A percentile compares a stretch with the other conserved stretches of the same genome.
Conservation (phyloP, 441 rosid species). For the Sinapis alba region DNA sequence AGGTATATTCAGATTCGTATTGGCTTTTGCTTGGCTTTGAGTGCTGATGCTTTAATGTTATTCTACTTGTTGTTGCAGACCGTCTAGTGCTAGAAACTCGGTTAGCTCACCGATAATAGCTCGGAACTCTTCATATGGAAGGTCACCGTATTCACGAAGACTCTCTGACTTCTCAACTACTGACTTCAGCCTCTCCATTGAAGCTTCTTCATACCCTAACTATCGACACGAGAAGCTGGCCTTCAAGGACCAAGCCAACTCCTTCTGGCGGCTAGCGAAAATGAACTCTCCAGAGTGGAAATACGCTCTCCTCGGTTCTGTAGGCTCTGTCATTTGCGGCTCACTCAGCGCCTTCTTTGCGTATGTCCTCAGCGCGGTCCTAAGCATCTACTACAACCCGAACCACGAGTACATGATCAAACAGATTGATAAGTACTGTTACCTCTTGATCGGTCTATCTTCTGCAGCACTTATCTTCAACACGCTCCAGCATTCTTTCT, state of each 20-base stretch:
- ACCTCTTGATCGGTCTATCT: conserved; percentile 86
- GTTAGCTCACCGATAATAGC: conserved; percentile 98
- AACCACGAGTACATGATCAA: conserved; percentile 78
- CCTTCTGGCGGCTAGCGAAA: conserved; percentile 92
- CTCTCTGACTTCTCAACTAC: conserved; percentile 98
- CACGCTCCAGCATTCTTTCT: conserved; percentile 92
- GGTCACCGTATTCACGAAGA: conserved; percentile 96
- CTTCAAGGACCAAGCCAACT: conserved; percentile 91
- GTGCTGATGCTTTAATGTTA: background rate
- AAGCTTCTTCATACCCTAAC: conserved; percentile 66
- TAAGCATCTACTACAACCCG: conserved; percentile 85
- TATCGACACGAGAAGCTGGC: conserved; percentile 91
- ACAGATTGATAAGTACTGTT: conserved; percentile 89
- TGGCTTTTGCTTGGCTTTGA: background rate
- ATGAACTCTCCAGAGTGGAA: conserved; percentile 99
- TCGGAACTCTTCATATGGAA: conserved; percentile 93
- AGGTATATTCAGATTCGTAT: conserved; percentile 49
- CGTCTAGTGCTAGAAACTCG: conserved; percentile 98
- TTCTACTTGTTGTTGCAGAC: conserved; percentile 55
- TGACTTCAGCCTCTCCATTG: conserved; percentile 92
- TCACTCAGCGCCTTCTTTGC: conserved; percentile 96
- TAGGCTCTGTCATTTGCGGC: conserved; percentile 91
- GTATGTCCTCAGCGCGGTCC: conserved; percentile 88
- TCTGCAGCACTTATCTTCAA: conserved; percentile 89
- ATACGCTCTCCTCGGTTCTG: conserved; percentile 88